Evolutionary conservation across 1,139 yeast genomes (phyloP), one percentile per base, ranked within the genome.

Genomic region (Blastobotrys capitulatus): DNA sequence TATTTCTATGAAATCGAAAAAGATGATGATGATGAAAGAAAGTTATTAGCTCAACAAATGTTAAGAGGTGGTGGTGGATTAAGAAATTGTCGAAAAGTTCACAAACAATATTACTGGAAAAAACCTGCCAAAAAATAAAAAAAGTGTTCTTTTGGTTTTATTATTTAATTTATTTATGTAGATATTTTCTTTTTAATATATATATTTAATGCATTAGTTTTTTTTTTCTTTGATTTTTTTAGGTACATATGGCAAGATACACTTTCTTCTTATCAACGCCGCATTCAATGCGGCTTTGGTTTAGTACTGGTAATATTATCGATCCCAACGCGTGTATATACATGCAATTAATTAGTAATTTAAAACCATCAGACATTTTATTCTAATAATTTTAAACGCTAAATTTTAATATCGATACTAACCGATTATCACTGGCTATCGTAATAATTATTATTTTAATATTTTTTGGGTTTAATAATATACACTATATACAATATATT

Each of bases 1-100:
- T 92, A 87, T 63, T 92, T 88, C 65, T 92, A 92, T 61, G 81
- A 85, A 54, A 83, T 90, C 3, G 97, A 88, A 59, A 77, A 82
- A 47, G 98, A 92, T 65, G 67, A 69, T 34, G 96, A 90, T 63
- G 61, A 64, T 31, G 82, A 80, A 49, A 80, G 98, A 64, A 81
- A 80, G 34, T 68, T 68, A 46, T 70, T 89, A 60, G 95, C 89
- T 8, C 78, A 80, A 47, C 81, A 86, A 49, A 54, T 68, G 27
- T 73, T 87, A 51, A 88, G 87, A 60, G 96, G 96, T 36, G 84
- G 83, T 38, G 83, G 83, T 39, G 77, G 83, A 8, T 74, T 92
- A 58, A 78, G 98, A 66, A 80, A 87, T 41, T 92, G 97, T 68
- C 80, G 98, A 71, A 87, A 84, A 70, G 86, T 88, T 1, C 97